These are phyloP conservation scores for Malassezia restricta DNA, from an alignment of 1,284 basidiomycete species.

Conservation along the genomic window DNA sequence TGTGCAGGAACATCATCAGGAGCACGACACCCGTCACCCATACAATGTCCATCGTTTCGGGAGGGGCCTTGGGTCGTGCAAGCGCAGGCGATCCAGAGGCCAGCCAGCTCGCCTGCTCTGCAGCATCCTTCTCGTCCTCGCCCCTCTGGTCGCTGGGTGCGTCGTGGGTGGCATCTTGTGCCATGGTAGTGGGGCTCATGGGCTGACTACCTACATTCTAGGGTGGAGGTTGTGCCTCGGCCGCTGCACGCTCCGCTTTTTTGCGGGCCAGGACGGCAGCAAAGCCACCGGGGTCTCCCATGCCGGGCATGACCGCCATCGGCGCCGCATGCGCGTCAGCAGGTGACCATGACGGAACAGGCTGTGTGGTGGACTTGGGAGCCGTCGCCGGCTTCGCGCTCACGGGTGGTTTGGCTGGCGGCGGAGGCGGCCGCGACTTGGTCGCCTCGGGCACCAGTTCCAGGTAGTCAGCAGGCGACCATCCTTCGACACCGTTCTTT, in stretches of 20 bases:
- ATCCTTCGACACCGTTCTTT: constrained; percentile 71
- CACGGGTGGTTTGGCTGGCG: constrained; percentile 24
- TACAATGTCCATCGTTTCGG: background rate
- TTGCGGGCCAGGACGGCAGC: constrained; percentile 48
- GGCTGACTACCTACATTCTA: background rate
- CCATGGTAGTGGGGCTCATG: no score
- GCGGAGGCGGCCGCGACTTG: constrained; percentile 45
- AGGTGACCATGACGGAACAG: constrained; percentile 27
- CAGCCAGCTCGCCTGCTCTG: no score
- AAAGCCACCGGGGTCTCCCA: constrained; percentile 47
- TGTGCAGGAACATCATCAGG: constrained; percentile 31
- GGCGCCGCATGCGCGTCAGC: constrained; percentile 46
- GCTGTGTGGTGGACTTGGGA: constrained; percentile 50
- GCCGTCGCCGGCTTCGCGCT: constrained; percentile 40
- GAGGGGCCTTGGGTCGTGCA: background rate
- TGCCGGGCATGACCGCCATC: constrained; percentile 47
- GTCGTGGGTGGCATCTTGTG: no score
- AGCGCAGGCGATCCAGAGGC: background rate
- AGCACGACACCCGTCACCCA: constrained; percentile 17
- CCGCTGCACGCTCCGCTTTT: constrained; percentile 33
- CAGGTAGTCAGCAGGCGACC: constrained; percentile 89
- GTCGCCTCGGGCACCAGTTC: constrained; percentile 55
- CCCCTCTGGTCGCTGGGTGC: background rate
- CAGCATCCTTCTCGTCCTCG: background rate
- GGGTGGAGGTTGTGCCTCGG: background rate